Conservation (phyloP, 495 filamentous ascomycete genomes). For the Aspergillus affinis region DNA sequence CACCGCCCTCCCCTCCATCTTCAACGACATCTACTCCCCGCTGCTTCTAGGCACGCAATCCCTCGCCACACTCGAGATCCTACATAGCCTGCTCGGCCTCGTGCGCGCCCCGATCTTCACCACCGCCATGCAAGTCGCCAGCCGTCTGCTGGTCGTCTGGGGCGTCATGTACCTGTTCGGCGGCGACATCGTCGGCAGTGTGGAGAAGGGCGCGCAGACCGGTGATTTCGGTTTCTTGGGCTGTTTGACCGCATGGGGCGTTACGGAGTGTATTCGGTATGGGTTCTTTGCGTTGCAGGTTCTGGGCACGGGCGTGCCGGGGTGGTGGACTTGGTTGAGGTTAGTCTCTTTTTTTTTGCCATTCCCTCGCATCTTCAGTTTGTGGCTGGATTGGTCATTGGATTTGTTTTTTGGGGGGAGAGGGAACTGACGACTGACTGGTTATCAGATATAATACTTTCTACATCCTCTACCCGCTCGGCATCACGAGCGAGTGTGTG, state of each 20-base stretch:
- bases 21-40: constrained; percentile 56
- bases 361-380: constrained; percentile 4
- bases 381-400: too few relatives aligned
- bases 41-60: constrained; percentile 81
- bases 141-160: constrained; percentile 83
- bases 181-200: constrained; percentile 35
- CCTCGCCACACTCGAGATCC: constrained; percentile 74
- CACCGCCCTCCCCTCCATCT: constrained; percentile 47
- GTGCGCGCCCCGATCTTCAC: constrained; percentile 83
- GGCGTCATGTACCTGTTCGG: constrained; percentile 68
- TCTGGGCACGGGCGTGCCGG: constrained; percentile 55
- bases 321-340: constrained; percentile 74
- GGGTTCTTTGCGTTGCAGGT: constrained; percentile 79
- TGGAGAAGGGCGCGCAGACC: constrained; percentile 17
- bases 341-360: constrained; percentile 22
- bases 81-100: constrained; percentile 72
- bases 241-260: constrained; percentile 70
- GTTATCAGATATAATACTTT: constrained; percentile 77
- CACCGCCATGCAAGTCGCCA: constrained; percentile 84
- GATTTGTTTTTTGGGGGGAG: too few relatives aligned
- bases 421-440: too few relatives aligned
- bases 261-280: constrained; percentile 89
- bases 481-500: constrained; percentile 80
- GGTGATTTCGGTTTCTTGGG: constrained; percentile 47
- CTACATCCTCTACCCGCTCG: constrained; percentile 86